These are phyloP conservation scores for Begonia peltatifolia DNA, from an alignment of 306 rosid genomes.

Conservation along the genomic window DNA sequence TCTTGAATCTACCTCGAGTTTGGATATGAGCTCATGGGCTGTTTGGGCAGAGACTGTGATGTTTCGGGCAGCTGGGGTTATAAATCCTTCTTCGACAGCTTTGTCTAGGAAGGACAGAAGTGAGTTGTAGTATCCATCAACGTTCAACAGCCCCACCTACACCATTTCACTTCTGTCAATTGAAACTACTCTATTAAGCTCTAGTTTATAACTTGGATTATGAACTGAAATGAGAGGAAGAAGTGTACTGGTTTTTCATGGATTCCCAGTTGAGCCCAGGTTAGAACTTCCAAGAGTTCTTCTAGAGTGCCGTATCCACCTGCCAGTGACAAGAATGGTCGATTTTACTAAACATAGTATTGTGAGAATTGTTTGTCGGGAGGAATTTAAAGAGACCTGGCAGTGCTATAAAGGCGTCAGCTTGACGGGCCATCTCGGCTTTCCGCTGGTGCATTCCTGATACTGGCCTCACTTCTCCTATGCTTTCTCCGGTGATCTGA, in stretches of 20 bases:
- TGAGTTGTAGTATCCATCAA: slow-evolving; percentile 90
- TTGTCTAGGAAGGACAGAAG: slow-evolving; percentile 81
- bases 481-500: slow-evolving; percentile 75
- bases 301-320: slow-evolving; percentile 95
- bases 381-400: slow-evolving; percentile 36
- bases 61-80: slow-evolving; percentile 88
- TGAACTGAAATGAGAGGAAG: too few species aligned
- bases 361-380: too few species aligned
- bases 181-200: background rate
- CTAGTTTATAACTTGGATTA: background rate
- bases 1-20: slow-evolving; percentile 53
- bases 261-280: slow-evolving; percentile 95
- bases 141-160: slow-evolving; percentile 91
- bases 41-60: slow-evolving; percentile 92
- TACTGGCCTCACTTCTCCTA: slow-evolving; percentile 86
- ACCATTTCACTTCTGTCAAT: background rate
- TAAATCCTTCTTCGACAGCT: slow-evolving; percentile 87
- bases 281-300: slow-evolving; percentile 71
- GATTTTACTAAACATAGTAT: too few species aligned
- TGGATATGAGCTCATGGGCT: slow-evolving; percentile 81
- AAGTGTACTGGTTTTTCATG: slow-evolving; percentile 69
- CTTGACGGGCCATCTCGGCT: slow-evolving; percentile 92
- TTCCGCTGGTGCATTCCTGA: slow-evolving; percentile 92
- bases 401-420: slow-evolving; percentile 82
- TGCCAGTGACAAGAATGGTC: slow-evolving; percentile 1